Evolutionary conservation across 2,329 filamentous ascomycete genomes (phyloP).

Genomic region (Neurospora sp.): DNA sequence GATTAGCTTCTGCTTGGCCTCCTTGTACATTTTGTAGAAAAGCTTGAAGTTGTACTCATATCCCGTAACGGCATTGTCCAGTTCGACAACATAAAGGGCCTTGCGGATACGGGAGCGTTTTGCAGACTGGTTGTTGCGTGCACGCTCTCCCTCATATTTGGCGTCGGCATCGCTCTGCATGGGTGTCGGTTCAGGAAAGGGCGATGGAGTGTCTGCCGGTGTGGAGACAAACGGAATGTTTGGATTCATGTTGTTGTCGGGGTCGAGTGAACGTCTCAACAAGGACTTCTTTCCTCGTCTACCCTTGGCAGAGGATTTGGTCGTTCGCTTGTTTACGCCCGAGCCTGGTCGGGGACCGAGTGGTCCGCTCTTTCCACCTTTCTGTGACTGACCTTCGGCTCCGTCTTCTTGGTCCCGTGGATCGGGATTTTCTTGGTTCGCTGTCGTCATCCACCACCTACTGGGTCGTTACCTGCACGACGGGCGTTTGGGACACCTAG

Average conservation of each 20-base stretch:
- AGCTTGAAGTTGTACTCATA: neutral
- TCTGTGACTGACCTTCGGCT: neutral
- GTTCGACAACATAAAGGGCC: conserved; percentile 1
- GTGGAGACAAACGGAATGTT: neutral
- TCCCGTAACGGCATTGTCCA: conserved; percentile 2
- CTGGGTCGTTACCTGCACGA: neutral
- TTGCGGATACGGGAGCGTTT: conserved; percentile 1
- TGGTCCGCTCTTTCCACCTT: neutral
- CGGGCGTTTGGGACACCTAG: neutral
- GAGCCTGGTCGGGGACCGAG: neutral
- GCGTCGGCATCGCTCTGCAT: neutral
- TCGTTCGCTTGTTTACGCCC: neutral
- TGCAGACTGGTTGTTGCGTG: conserved; percentile 2
- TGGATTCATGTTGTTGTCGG: neutral
- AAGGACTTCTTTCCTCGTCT: neutral
- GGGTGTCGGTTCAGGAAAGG: neutral
- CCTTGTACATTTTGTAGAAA: neutral
- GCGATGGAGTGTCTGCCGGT: neutral
- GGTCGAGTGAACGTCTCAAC: neutral
- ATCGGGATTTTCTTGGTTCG: neutral
- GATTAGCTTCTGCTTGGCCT: neutral
- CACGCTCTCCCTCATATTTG: neutral
- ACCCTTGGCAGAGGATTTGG: neutral
- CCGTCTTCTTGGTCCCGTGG: neutral
- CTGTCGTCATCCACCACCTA: neutral